Evolutionary conservation across 768 basidiomycete genomes (phyloP), one percentile per base, ranked within the genome.

Genomic region (Mycena floridula): DNA sequence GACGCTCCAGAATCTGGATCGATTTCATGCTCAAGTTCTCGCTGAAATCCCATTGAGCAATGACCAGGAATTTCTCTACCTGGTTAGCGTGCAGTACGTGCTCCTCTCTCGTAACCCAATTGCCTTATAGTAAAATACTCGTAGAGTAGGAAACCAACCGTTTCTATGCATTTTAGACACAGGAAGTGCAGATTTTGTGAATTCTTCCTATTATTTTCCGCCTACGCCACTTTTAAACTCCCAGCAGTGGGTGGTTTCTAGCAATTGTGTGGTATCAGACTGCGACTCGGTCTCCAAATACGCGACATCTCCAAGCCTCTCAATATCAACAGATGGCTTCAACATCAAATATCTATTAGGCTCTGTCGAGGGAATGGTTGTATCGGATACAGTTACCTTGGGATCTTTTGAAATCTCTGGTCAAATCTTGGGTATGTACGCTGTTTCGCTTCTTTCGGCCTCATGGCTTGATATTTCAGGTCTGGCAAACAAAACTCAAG

Each of bases 231-330:
- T n/a, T n/a, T n/a, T n/a, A n/a, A n/a, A n/a, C n/a, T n/a, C n/a
- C n/a, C n/a, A n/a, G n/a, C 30, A 70, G 76, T 81, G 79, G 79
- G 63, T 79, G 13, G 67, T 70, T 25, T 74, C 74, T 12, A 62
- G 66, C 22, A 54, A 62, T 36, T 81, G 81, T 55, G 44, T 57
- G 24, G 55, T 59, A 8, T 42, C 57, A 16, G 79, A 78, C 51
- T 81, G 79, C 49, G 45, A 53, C 46, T 62, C 59, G 13, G 66
- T 80, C 38, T 52, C 65, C 23, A 65, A 57, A 55, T 80, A 72
- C 59, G 58, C 60, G 36, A 51, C 62, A 25, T 50, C 48, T 28
- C 55, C 69, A 50, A 28, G 25, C 51, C 32, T 62, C 61, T 28
- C 56, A 45, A 21, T 59, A 37, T 65, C 72, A 18, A 49, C 57